Evolutionary conservation across 225 moss, liverwort and hornwort genomes (phyloP).

Genomic region (Pleurozium schreberi): DNA sequence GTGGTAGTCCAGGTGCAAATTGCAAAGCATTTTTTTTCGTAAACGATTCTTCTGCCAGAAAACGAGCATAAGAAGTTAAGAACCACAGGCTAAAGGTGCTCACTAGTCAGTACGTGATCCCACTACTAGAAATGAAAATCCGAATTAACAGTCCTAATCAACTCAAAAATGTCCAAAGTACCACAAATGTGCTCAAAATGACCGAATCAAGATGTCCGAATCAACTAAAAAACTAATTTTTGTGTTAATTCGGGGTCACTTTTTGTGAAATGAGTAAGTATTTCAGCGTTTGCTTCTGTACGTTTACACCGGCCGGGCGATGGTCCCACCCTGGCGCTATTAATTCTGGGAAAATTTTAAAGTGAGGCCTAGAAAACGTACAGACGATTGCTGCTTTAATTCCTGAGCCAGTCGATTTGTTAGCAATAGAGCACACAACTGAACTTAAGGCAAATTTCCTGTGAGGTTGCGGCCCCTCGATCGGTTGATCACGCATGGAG

Average conservation of each 20-base stretch:
- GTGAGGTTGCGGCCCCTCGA: not conserved
- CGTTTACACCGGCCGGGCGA: not conserved
- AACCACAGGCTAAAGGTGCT: not conserved
- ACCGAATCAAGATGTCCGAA: too few species aligned
- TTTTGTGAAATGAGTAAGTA: not conserved
- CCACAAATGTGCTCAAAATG: too few species aligned
- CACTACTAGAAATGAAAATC: too few species aligned
- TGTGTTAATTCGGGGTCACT: too few species aligned
- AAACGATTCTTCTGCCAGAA: not conserved
- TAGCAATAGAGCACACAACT: not conserved
- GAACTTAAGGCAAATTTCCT: not conserved
- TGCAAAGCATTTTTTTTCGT: not conserved
- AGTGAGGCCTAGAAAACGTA: not conserved
- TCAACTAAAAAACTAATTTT: too few species aligned
- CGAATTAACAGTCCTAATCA: too few species aligned
- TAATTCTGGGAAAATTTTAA: not conserved
- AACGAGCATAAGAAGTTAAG: too few species aligned
- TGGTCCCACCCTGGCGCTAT: not conserved
- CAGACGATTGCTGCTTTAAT: not conserved
- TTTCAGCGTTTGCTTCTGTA: not conserved
- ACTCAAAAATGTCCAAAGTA: too few species aligned
- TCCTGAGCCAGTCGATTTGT: not conserved
- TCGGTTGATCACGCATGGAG: not conserved
- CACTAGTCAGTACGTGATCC: too few species aligned
- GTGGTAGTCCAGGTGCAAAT: not conserved